phyloP scores from a whole-genome alignment of 2,329 filamentous ascomycete species.

The Sporothrix brunneoviolacea region DNA sequence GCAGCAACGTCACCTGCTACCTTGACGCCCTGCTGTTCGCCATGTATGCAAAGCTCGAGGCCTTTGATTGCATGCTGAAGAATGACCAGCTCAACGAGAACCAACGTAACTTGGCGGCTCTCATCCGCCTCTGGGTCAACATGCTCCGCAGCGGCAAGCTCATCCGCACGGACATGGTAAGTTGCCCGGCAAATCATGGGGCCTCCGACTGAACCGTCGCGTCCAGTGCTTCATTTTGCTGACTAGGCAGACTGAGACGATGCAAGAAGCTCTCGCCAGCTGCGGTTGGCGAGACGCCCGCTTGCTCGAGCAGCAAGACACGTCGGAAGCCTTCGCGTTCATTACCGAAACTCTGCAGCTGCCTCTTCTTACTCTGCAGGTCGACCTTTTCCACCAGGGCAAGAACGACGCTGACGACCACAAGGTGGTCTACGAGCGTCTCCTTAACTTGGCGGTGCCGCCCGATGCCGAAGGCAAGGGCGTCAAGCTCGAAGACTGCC shows the following conservation, averaged over 20 bases:
- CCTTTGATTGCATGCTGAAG: slow-evolving; percentile 90
- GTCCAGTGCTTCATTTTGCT: background rate
- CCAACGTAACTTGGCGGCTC: slow-evolving; percentile 64
- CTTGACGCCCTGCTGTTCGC: slow-evolving; percentile 86
- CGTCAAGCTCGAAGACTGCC: slow-evolving; percentile 79
- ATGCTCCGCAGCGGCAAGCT: slow-evolving; percentile 78
- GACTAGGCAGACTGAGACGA: slow-evolving; percentile 11
- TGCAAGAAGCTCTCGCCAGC: slow-evolving; percentile 74
- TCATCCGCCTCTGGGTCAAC: slow-evolving; percentile 89
- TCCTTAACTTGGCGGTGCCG: slow-evolving; percentile 87
- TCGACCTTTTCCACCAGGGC: slow-evolving; percentile 85
- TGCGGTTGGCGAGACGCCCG: slow-evolving; percentile 86
- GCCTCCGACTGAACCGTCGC: too few relatives aligned
- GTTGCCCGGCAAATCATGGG: too few relatives aligned
- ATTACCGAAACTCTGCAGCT: slow-evolving; percentile 85
- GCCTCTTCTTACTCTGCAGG: slow-evolving; percentile 81
- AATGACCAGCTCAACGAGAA: slow-evolving; percentile 66
- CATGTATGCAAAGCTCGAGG: slow-evolving; percentile 87
- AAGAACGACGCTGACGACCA: slow-evolving; percentile 83
- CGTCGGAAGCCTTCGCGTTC: slow-evolving; percentile 91
- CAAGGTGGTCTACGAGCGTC: slow-evolving; percentile 85
- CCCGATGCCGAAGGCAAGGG: slow-evolving; percentile 61
- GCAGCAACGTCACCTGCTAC: slow-evolving; percentile 86
- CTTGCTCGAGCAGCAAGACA: slow-evolving; percentile 78
- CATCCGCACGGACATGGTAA: slow-evolving; percentile 76